phyloP scores from a whole-genome alignment of 768 basidiomycete species.

The Tricholoma saponaceum region DNA sequence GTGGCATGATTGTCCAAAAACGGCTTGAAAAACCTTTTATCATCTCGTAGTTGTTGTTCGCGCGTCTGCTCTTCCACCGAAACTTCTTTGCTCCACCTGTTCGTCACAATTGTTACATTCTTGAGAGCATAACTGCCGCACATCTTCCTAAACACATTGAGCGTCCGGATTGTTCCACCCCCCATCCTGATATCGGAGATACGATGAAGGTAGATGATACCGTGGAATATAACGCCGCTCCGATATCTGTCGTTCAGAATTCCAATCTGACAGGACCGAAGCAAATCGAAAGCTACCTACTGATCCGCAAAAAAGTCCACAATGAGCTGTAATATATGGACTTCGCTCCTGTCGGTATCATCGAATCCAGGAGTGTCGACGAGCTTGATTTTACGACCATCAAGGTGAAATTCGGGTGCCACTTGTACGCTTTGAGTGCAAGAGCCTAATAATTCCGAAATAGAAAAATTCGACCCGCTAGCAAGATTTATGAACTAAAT shows the following conservation, averaged over 20 bases:
- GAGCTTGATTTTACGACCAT: slow-evolving; percentile 23
- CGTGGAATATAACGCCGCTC: slow-evolving; percentile 24
- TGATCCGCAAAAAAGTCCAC: not conserved
- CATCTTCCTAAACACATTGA: slow-evolving; percentile 37
- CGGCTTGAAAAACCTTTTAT: slow-evolving; percentile 35
- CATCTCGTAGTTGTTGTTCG: not conserved
- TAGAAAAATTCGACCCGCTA: not conserved
- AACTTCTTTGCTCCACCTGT: slow-evolving; percentile 36
- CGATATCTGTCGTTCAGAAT: slow-evolving; percentile 11
- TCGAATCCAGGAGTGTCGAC: slow-evolving; percentile 41
- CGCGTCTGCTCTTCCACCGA: slow-evolving; percentile 29
- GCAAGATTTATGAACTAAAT: not conserved
- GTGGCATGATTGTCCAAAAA: slow-evolving; percentile 36
- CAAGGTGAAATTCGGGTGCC: slow-evolving; percentile 21
- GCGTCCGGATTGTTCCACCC: slow-evolving; percentile 35
- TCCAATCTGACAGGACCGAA: too few species aligned
- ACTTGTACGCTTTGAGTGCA: not conserved
- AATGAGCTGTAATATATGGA: slow-evolving; percentile 27
- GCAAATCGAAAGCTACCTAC: not conserved
- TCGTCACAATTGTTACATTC: slow-evolving; percentile 43
- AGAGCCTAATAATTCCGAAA: not conserved
- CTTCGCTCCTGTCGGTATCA: slow-evolving; percentile 27
- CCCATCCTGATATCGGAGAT: slow-evolving; percentile 33
- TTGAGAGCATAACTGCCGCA: slow-evolving; percentile 37
- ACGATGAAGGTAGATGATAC: slow-evolving; percentile 36